A percentile compares a stretch with the other conserved stretches of the same genome.
Conservation (phyloP, 257 asterid genomes). For the Gentiana macrophylla region DNA sequence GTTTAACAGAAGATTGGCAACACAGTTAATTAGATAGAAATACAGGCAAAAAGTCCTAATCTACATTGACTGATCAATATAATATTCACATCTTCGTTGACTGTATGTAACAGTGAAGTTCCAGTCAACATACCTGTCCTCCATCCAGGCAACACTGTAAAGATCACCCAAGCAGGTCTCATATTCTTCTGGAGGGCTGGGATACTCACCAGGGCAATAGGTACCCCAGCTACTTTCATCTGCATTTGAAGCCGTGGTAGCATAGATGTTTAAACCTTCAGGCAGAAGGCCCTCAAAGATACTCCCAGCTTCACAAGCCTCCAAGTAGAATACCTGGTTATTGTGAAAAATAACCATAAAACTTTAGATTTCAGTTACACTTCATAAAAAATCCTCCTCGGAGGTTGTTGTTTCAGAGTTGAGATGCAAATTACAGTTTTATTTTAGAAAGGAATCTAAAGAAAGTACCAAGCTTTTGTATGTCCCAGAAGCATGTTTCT, state of each 20-base stretch:
- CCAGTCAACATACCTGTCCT: constrained; percentile 56
- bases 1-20: no score
- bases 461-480: constrained; percentile 72
- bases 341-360: not conserved
- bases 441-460: not conserved
- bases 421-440: no score
- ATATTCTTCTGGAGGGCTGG: constrained; percentile 80
- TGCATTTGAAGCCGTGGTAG: constrained; percentile 95
- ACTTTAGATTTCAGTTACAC: constrained; percentile 2
- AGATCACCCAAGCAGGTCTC: constrained; percentile 94
- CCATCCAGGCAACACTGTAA: constrained; percentile 97
- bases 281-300: constrained; percentile 95
- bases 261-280: constrained; percentile 72
- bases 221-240: constrained; percentile 97
- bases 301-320: constrained; percentile 97
- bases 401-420: no score
- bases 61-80: not conserved
- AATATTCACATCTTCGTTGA: no score
- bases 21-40: not conserved
- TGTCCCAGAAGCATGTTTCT: constrained; percentile 77
- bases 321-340: constrained; percentile 76
- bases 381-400: no score
- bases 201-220: constrained; percentile 89
- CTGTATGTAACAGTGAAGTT: no score
- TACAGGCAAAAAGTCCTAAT: not conserved